These are phyloP conservation scores for Metschnikowia bowlesiae DNA, from an alignment of 805 yeast species.

Conservation along the genomic window DNA sequence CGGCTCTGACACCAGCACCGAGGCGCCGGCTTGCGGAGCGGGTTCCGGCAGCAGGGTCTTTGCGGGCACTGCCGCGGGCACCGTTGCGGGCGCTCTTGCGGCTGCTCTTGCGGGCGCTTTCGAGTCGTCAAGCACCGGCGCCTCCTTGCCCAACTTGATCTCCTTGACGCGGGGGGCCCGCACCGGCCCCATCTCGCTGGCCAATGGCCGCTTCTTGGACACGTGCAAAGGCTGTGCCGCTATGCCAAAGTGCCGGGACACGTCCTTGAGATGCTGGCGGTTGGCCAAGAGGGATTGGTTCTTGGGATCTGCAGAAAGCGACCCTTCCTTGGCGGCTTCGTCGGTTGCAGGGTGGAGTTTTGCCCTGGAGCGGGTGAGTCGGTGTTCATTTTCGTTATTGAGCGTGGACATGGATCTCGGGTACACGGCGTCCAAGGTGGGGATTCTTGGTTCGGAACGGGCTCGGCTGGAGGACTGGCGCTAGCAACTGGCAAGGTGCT, in stretches of 20 bases:
- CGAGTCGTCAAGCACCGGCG: neutral
- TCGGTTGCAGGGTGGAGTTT: constrained; percentile 4
- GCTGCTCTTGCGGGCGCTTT: neutral
- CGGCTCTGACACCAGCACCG: neutral
- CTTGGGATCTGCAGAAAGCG: neutral
- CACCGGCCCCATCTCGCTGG: constrained; percentile 34
- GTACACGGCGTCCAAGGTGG: too few species aligned
- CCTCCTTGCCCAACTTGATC: constrained; percentile 6
- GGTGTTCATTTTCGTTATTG: constrained; percentile 39
- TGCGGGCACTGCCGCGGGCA: neutral
- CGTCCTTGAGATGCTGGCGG: constrained; percentile 31
- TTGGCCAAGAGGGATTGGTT: constrained; percentile 2
- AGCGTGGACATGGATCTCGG: constrained; percentile 18
- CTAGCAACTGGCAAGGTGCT: too few species aligned
- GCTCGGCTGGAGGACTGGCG: too few species aligned
- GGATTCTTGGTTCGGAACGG: too few species aligned
- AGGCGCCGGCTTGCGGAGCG: neutral
- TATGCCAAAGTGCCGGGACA: constrained; percentile 33
- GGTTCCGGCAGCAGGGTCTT: neutral
- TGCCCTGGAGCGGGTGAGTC: constrained; percentile 27
- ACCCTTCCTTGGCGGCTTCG: neutral
- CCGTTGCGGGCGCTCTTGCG: neutral
- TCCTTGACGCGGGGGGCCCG: constrained; percentile 3
- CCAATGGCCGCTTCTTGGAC: constrained; percentile 28
- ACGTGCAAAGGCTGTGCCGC: constrained; percentile 5